Evolutionary conservation across 139 green algal genomes (phyloP), one percentile per base, ranked within the genome.

Genomic region (Zygnema cylindricum): DNA sequence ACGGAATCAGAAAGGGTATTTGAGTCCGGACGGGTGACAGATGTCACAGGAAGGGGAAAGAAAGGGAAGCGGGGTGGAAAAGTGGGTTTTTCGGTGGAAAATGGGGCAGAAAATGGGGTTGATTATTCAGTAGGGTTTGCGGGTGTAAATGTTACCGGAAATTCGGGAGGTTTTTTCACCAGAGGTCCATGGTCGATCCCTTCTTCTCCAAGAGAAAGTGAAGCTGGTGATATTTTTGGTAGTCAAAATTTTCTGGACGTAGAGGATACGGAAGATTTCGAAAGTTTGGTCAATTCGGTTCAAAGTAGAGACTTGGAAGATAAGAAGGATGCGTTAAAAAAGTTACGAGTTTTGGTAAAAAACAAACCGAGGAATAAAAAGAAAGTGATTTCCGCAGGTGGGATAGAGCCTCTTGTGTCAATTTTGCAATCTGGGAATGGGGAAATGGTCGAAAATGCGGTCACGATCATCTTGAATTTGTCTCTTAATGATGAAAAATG

Each of bases 301-400:
- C 7, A 63, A 16, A 7, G 16, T 63, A 16, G 49, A 63, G 49
- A 16, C 7, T 7, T 7, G 16, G 49, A 63, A 63, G 49, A 63
- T 7, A 63, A 16, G 49, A 63, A 63, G 49, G 49, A 25, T 7
- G 49, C 49, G 16, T 7, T 63, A 25, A 7, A 16, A 16, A 63
- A 63, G 16, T 16, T 63, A 25, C 7, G 49, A 16, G 49, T 63
- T 63, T 63, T 63, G 49, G 49, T 63, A 25, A 63, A 63, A 16
- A 63, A 84, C 25, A 55, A 23, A 42, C 42, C n/a, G 41, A 63
- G 16, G 40, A 75, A 35, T 3, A 89, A 89, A 21, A 36, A 11
- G 35, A 35, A 41, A 38, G 23, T 90, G 25, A 43, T 88, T 1
- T 33, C n/a, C 22, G 85, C 85, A 42, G 85, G 85, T 0, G 85